Conservation (phyloP, 78 protist genomes). For the Dictyostelium capitatum region DNA sequence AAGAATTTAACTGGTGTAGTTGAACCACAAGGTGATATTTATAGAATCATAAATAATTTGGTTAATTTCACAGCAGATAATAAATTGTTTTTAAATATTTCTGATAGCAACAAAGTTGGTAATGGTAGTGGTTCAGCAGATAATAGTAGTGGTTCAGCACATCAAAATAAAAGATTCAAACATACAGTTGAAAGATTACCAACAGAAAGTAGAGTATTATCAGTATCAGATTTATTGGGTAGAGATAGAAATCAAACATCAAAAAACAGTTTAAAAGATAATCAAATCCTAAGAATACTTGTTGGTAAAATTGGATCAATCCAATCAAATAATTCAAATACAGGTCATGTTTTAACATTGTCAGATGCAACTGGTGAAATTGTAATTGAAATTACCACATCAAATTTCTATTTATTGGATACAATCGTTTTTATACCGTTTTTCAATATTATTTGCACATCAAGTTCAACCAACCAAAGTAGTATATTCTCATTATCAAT, state of each 20-base stretch:
- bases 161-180: neutral
- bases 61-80: neutral
- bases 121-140: neutral
- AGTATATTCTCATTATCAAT: neutral
- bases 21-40: conserved; percentile 4
- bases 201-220: neutral
- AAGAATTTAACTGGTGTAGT: neutral
- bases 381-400: neutral
- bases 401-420: neutral
- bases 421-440: conserved; percentile 28
- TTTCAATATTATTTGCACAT: conserved; percentile 34
- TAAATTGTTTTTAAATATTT: neutral
- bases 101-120: neutral
- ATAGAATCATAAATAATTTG: neutral
- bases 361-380: conserved; percentile 27
- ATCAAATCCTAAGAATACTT: conserved; percentile 28
- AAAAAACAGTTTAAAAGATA: conserved; percentile 1
- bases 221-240: neutral
- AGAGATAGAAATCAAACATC: conserved; percentile 37
- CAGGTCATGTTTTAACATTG: conserved; percentile 5
- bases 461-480: neutral
- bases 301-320: conserved; percentile 24
- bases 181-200: conserved; percentile 4
- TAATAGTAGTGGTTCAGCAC: neutral
- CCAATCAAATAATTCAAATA: neutral